Percentiles rank a stretch among this genome's conserved stretches.
Evolutionary conservation across 2,329 filamentous ascomycete species (phyloP).

Genomic region (Colletotrichum shisoi): DNA sequence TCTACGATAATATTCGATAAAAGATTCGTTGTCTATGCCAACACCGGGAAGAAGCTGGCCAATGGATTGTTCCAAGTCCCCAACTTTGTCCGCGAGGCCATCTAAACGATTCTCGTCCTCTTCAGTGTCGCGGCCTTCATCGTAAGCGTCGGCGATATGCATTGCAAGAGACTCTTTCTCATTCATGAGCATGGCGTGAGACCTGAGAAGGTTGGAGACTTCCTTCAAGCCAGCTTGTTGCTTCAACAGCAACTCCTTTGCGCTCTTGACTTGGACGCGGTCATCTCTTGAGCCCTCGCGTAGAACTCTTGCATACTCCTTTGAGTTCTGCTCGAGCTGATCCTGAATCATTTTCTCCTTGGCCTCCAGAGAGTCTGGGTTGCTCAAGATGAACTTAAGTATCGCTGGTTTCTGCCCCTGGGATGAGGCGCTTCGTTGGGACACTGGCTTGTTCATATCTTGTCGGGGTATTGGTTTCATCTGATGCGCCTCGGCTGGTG

Average conservation of each 20-base stretch:
- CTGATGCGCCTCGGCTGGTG: background rate
- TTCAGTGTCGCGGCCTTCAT: conserved; percentile 59
- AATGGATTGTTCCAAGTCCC: conserved; percentile 52
- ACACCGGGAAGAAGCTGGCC: conserved; percentile 54
- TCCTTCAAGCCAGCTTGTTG: conserved; percentile 56
- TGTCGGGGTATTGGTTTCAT: background rate
- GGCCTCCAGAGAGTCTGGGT: conserved; percentile 47
- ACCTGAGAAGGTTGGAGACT: conserved; percentile 53
- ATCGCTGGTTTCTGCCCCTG: conserved; percentile 24
- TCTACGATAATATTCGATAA: conserved; percentile 47
- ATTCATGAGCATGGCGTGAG: conserved; percentile 53
- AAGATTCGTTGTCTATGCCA: conserved; percentile 55
- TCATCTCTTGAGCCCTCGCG: conserved; percentile 57
- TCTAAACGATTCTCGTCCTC: conserved; percentile 61
- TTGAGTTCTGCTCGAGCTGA: conserved; percentile 57
- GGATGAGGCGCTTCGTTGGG: conserved; percentile 31
- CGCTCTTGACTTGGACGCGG: conserved; percentile 57
- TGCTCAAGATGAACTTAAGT: conserved; percentile 44
- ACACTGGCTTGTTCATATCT: conserved; percentile 1
- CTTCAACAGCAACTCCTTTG: conserved; percentile 57
- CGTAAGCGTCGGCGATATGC: conserved; percentile 60
- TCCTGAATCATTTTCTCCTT: conserved; percentile 52
- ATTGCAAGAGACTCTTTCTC: conserved; percentile 58
- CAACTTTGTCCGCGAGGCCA: conserved; percentile 55
- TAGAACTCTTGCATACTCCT: conserved; percentile 58